Conservation (phyloP, 352 stramenopile genomes). For the Blastocystis sp. region DNA sequence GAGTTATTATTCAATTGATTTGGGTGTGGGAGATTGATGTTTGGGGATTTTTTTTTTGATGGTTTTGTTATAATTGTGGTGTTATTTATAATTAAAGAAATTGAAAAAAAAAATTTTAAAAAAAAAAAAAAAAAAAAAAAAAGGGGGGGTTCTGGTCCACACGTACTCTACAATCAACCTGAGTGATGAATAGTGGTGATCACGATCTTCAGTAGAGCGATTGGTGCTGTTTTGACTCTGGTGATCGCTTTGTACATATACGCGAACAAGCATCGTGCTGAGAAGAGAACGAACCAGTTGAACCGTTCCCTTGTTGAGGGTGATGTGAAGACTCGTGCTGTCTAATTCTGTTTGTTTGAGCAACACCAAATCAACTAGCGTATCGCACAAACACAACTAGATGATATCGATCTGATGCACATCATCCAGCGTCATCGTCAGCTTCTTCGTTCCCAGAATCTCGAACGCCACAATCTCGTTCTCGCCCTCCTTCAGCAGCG, state of each 20-base stretch:
- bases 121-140: no score
- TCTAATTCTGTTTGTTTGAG: not conserved
- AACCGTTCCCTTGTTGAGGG: not conserved
- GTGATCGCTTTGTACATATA: slow-evolving; percentile 59
- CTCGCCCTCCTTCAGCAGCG: slow-evolving; percentile 44
- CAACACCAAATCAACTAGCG: not conserved
- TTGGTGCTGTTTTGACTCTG: slow-evolving; percentile 32
- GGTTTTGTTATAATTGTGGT: no score
- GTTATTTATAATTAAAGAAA: no score
- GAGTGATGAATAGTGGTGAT: not conserved
- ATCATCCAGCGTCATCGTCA: slow-evolving; percentile 31
- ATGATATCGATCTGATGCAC: slow-evolving; percentile 30
- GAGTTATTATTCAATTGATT: not conserved
- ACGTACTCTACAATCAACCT: not conserved
- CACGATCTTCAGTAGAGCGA: not conserved
- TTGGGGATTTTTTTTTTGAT: no score
- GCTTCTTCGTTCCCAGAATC: not conserved
- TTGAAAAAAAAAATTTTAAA: not conserved
- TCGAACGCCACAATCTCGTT: slow-evolving; percentile 72
- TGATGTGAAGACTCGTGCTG: not conserved
- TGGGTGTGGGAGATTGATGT: no score
- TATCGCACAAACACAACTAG: not conserved
- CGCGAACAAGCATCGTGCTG: slow-evolving; percentile 51
- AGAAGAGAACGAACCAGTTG: not conserved
- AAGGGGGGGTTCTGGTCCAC: slow-evolving; percentile 39